Conservation (phyloP, 768 basidiomycete species). For the Macrolepiota dolichaula region DNA sequence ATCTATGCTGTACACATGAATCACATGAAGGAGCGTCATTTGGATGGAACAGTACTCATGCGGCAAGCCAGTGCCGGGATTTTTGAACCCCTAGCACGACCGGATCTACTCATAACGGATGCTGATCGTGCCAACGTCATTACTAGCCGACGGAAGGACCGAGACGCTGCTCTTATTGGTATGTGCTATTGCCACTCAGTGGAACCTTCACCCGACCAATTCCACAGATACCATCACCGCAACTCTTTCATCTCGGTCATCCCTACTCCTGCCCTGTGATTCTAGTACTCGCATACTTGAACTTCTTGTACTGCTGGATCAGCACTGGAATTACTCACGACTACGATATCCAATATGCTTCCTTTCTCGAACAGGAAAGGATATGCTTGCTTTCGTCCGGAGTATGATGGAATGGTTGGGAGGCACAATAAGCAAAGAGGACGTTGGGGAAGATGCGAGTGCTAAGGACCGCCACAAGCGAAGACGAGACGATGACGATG, state of each 20-base stretch:
- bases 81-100: slow-evolving; percentile 83
- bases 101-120: slow-evolving; percentile 92
- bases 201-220: slow-evolving; percentile 8
- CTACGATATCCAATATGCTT: slow-evolving; percentile 89
- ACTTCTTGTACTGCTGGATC: slow-evolving; percentile 91
- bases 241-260: slow-evolving; percentile 76
- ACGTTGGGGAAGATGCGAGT: slow-evolving; percentile 75
- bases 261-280: slow-evolving; percentile 89
- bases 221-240: slow-evolving; percentile 79
- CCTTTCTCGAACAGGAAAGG: slow-evolving; percentile 84
- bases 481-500: slow-evolving; percentile 62
- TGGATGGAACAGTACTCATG: slow-evolving; percentile 90
- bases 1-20: slow-evolving; percentile 95
- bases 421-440: slow-evolving; percentile 90
- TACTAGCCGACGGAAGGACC: slow-evolving; percentile 84
- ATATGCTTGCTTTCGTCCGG: slow-evolving; percentile 90
- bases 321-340: slow-evolving; percentile 92
- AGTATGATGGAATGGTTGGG: slow-evolving; percentile 99
- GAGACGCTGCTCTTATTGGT: slow-evolving; percentile 89
- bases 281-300: slow-evolving; percentile 94
- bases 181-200: slow-evolving; percentile 12
- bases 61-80: slow-evolving; percentile 71
- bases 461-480: slow-evolving; percentile 52
- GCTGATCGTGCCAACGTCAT: slow-evolving; percentile 81
- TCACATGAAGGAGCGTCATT: slow-evolving; percentile 92